These are phyloP conservation scores for Gonapodya sp. DNA, from an alignment of 192 early-diverging fungal genomes.

Conservation along the genomic window DNA sequence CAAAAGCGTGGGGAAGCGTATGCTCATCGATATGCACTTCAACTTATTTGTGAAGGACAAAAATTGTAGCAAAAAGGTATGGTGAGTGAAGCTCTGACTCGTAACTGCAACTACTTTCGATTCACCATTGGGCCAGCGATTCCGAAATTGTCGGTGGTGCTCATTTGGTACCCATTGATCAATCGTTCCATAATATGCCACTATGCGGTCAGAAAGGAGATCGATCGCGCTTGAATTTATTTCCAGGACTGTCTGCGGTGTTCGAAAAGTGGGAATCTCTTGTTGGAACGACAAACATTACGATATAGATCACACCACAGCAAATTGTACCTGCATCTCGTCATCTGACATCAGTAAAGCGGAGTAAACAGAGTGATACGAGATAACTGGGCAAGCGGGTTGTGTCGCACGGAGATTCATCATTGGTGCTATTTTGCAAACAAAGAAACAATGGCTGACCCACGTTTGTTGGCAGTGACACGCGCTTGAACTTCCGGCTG, in stretches of 20 bases:
- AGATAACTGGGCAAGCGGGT: background rate
- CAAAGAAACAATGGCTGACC: background rate
- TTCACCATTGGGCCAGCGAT: background rate
- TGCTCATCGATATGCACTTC: background rate
- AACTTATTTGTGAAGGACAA: no score
- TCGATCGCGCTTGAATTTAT: background rate
- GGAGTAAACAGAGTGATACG: background rate
- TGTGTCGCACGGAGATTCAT: background rate
- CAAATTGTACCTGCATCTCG: no score
- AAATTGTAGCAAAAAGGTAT: no score
- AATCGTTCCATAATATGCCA: background rate
- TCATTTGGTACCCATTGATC: background rate
- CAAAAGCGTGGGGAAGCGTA: background rate
- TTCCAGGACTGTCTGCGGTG: background rate
- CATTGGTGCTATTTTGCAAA: no score
- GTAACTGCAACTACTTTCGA: no score
- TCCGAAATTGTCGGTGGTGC: background rate
- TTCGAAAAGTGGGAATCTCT: no score
- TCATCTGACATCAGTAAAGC: conserved; percentile 3
- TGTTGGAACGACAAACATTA: no score
- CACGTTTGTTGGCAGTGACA: background rate
- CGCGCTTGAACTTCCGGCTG: background rate
- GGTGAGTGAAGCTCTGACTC: no score
- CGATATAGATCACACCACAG: no score
- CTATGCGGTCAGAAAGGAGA: background rate